Conservation (phyloP, 2,329 filamentous ascomycete genomes). For the Bretziella fagacearum region DNA sequence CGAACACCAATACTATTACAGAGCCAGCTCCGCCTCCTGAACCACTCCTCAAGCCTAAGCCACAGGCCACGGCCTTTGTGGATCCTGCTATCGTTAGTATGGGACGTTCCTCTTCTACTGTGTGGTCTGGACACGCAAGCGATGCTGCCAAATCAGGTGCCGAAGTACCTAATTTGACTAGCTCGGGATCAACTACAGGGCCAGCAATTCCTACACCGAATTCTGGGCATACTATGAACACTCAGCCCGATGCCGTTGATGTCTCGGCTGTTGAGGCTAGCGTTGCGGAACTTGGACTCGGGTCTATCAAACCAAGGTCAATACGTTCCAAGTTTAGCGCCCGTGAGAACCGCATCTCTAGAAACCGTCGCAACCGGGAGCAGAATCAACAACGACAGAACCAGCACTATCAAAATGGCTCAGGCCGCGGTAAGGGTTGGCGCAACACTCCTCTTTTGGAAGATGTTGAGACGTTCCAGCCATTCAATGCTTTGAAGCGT, state of each 20-base stretch:
- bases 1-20: neutral
- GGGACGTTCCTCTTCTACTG: slow-evolving; percentile 16
- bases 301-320: neutral
- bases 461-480: slow-evolving; percentile 41
- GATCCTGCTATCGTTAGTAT: slow-evolving; percentile 73
- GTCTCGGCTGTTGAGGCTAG: slow-evolving; percentile 4
- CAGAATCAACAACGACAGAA: slow-evolving; percentile 3
- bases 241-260: neutral
- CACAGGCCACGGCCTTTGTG: slow-evolving; percentile 33
- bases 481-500: slow-evolving; percentile 43
- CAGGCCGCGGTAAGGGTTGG: slow-evolving; percentile 35
- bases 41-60: neutral
- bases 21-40: neutral
- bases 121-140: slow-evolving; percentile 4
- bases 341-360: slow-evolving; percentile 6
- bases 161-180: neutral
- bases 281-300: neutral
- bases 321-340: neutral
- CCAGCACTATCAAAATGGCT: neutral
- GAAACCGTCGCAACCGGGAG: slow-evolving; percentile 8
- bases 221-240: neutral
- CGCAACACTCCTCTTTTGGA: slow-evolving; percentile 43
- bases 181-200: neutral
- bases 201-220: neutral
- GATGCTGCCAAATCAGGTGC: neutral